Base-by-base conservation (phyloP, 2,329 filamentous ascomycete species). In the Aspergillus japonicus region DNA sequence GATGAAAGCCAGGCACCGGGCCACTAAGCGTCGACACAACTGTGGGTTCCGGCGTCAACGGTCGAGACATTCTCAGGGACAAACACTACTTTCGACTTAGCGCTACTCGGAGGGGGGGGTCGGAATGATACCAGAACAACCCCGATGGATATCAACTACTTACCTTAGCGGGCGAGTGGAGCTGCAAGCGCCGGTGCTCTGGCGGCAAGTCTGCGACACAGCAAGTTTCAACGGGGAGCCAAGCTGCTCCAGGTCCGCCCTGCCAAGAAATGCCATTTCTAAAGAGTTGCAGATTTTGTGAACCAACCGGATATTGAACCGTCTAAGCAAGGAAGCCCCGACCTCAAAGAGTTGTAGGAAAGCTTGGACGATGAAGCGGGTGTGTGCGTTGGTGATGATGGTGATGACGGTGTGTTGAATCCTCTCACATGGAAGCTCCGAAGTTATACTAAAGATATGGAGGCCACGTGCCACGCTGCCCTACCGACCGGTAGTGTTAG, bases 181-280 rank as follows among this genome's bases (percentile, higher is more conserved):
- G 47, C 47, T 19, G 49, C 44, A 53, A 26, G 47, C 51, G 53
- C 61, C 24, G 29, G 53, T 19, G 33, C 60, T 62, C 61, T 59
- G 63, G 66, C 63, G 63, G 65, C 61, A 68, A 29, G 60, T 64
- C 63, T 71, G 68, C 56, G 69, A 73, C 71, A 63, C 33, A 55
- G 59, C 47, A 54, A 57, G 71, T 73, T 73, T 73, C 71, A 73
- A 59, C 44, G 52, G 48, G 52, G 56, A 56, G 58, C 54, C 58
- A 58, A 51, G 60, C 50, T 61, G 50, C 47, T 61, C 51, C 44
- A 35, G 57, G 60, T 60, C 64, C 60, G 56, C 54, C 54, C 47
- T 66, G 62, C 61, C 68, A 66, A 66, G 64, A 33, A 49, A 57
- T 51, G 42, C 55, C 56, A 64, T 61, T 61, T 55, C 33, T 31